phyloP scores from a whole-genome alignment of 345 rosid genomes.

The Orychophragmus violaceus region DNA sequence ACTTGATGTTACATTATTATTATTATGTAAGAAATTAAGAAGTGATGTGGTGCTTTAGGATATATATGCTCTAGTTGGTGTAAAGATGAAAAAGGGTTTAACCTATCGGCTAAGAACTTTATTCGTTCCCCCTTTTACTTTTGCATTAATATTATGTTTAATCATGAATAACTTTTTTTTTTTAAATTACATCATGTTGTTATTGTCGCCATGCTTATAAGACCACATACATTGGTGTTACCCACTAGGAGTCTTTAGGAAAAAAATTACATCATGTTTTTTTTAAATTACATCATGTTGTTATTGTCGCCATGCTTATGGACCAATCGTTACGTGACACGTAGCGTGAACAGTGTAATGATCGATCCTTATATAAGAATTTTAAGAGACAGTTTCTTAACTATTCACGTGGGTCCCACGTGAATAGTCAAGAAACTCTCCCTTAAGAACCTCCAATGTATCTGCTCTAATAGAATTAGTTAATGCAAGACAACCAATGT shows the following conservation, averaged over 20 bases:
- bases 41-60: background rate
- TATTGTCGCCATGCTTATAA: slow-evolving; percentile 1
- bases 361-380: too few relatives aligned
- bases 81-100: background rate
- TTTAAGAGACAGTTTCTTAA: too few relatives aligned
- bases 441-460: too few relatives aligned
- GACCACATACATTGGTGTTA: too few relatives aligned
- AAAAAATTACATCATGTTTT: too few relatives aligned
- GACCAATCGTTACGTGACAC: too few relatives aligned
- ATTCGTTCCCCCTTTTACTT: background rate
- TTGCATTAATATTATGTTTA: background rate
- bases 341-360: too few relatives aligned
- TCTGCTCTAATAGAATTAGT: too few relatives aligned
- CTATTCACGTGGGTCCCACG: too few relatives aligned
- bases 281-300: background rate
- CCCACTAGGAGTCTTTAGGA: too few relatives aligned
- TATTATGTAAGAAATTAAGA: too few relatives aligned
- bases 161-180: background rate
- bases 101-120: background rate
- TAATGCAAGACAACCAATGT: slow-evolving; percentile 4
- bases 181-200: background rate
- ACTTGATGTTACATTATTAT: background rate
- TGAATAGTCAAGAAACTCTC: too few relatives aligned
- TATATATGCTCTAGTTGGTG: background rate
- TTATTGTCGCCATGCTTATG: slow-evolving; percentile 1